phyloP scores from a whole-genome alignment of 257 asterid species.

The Apocynum venetum region DNA sequence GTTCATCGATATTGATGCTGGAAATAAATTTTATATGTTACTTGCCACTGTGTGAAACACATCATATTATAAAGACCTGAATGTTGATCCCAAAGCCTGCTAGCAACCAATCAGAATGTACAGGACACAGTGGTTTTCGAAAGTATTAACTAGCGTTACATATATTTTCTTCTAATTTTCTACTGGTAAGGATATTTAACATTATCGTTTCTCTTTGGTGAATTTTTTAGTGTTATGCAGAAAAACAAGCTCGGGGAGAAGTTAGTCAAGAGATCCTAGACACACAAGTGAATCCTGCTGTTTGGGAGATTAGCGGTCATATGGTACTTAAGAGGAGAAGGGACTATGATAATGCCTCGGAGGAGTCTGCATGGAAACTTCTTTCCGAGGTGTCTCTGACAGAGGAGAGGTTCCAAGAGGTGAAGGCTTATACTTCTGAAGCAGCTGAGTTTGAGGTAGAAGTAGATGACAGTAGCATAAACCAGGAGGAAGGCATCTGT shows the following conservation, averaged over 20 bases:
- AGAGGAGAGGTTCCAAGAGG: constrained; percentile 43
- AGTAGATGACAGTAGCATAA: constrained; percentile 12
- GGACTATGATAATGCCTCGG: constrained; percentile 61
- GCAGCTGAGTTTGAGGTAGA: constrained; percentile 41
- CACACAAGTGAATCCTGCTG: constrained; percentile 77
- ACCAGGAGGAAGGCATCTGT: constrained; percentile 23
- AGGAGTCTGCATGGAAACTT: constrained; percentile 52
- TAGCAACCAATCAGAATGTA: no score
- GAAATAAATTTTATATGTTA: no score
- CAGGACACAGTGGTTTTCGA: no score
- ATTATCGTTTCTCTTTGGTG: not conserved
- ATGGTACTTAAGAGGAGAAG: constrained; percentile 60
- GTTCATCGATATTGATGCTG: not conserved
- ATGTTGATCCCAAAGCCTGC: no score
- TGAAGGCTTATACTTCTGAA: constrained; percentile 29
- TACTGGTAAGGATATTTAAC: not conserved
- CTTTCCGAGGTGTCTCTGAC: constrained; percentile 63
- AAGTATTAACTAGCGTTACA: no score
- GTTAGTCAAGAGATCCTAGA: constrained; percentile 49
- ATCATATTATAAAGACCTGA: no score
- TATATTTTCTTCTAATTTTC: no score
- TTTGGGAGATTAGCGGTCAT: constrained; percentile 81
- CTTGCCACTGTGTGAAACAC: no score
- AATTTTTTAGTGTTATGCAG: constrained; percentile 40
- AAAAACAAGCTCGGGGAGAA: constrained; percentile 64